These are phyloP conservation scores for Geosmithia morbida DNA, from an alignment of 2,329 filamentous ascomycete genomes.

Conservation along the genomic window DNA sequence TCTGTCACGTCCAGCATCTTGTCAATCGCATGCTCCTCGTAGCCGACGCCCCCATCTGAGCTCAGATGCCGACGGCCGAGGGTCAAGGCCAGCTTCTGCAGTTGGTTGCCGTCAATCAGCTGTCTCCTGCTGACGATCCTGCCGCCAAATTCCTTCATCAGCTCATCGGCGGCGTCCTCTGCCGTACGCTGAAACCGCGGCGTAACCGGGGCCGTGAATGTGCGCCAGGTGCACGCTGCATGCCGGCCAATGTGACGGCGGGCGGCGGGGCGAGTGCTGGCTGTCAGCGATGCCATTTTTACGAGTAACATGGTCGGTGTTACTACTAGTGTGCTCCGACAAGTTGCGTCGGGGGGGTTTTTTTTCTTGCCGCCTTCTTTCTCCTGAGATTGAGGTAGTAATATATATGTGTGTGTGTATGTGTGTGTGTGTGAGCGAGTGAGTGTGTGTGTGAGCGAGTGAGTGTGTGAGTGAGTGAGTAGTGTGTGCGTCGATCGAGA, in stretches of 20 bases:
- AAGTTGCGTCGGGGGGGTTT: too few relatives aligned
- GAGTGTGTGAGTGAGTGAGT: too few relatives aligned
- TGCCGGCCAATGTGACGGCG: neutral
- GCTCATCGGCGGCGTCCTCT: neutral
- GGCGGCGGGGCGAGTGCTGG: neutral
- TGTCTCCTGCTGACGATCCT: slow-evolving; percentile 18
- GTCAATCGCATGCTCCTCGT: neutral
- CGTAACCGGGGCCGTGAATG: neutral
- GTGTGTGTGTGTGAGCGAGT: too few relatives aligned
- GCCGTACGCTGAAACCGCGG: neutral
- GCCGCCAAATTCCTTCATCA: slow-evolving; percentile 1
- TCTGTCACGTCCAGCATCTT: slow-evolving; percentile 20
- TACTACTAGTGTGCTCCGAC: neutral
- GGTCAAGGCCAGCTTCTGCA: slow-evolving; percentile 46
- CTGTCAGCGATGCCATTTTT: neutral
- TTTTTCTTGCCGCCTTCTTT: too few relatives aligned
- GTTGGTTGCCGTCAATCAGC: slow-evolving; percentile 44
- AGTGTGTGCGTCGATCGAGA: too few relatives aligned
- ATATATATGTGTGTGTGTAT: too few relatives aligned
- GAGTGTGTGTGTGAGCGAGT: too few relatives aligned
- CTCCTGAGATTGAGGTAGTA: too few relatives aligned
- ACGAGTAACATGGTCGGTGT: too few relatives aligned
- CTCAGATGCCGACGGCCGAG: slow-evolving; percentile 28
- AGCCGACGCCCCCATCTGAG: slow-evolving; percentile 3
- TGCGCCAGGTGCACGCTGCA: neutral